Base-by-base conservation (phyloP, 306 rosid species). In the Cicer judaicum region DNA sequence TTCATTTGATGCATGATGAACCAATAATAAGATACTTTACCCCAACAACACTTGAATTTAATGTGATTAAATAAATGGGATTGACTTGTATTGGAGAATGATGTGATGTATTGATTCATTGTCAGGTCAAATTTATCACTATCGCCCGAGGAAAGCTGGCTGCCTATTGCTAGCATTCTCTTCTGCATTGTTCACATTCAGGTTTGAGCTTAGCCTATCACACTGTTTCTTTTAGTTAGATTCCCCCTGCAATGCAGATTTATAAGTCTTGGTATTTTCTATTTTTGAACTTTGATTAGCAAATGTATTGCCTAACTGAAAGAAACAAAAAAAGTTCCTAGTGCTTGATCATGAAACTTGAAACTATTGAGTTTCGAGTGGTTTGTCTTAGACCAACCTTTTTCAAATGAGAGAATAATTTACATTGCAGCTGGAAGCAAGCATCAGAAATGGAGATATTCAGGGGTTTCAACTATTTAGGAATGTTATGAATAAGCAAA, bases 61-160 rank as follows among this genome's bases (percentile, higher is more conserved):
- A 64, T 41, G 6, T 36, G 2, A 5, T 8, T 64, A 7, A 14
- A 42, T 15, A 16, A 16, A 29, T 29, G 43, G 18, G 54, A 10
- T 38, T 61, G 6, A 3, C 68, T 62, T 43, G 40, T 43, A 19
- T 43, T 66, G 54, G 62, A 19, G 68, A 73, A 48, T 75, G 61
- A 72, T 14, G 1, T 54, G 46, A 36, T 78, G 50, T 69, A 46
- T 78, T 73, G 52, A 65, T 81, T 79, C 73, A 55, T 2, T 60
- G 11, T 74, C 77, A 94, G 97, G 86, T 78, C 97, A 49, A 94
- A 92, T 81, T 82, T 94, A 78, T 87, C 90, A 1, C 34, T 92
- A 61, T 92, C 96, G 0, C 95, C 96, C 1, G 96, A 94, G 70
- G 98, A 94, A 59, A 91, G 96, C 68, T 94, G 97, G 98, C 86